A percentile compares a stretch with the other conserved stretches of the same genome.
Conservation (phyloP, 768 basidiomycete genomes). For the Leccinum imitatum region DNA sequence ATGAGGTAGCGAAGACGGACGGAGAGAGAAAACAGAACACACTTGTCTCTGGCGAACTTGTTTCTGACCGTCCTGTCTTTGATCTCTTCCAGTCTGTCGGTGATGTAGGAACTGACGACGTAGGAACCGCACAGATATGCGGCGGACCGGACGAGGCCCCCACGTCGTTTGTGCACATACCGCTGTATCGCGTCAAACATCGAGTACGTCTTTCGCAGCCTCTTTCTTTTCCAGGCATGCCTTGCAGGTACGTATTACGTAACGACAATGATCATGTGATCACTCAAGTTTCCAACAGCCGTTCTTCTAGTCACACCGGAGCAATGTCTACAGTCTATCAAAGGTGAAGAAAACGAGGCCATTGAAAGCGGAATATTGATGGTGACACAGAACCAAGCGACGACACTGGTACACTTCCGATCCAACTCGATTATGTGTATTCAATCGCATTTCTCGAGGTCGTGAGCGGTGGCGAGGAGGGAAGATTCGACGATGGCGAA, state of each 20-base stretch:
- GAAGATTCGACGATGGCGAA: background rate
- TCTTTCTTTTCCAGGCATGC: background rate
- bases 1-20: background rate
- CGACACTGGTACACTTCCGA: background rate
- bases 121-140: slow-evolving; percentile 63
- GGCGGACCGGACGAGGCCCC: slow-evolving; percentile 47
- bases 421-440: background rate
- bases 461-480: background rate
- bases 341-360: too few relatives aligned
- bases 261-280: background rate
- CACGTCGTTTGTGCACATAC: slow-evolving; percentile 51
- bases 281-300: too few relatives aligned
- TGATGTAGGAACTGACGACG: slow-evolving; percentile 57
- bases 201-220: background rate
- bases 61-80: slow-evolving; percentile 62
- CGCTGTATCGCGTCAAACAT: slow-evolving; percentile 47
- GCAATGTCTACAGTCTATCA: too few relatives aligned
- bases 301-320: too few relatives aligned
- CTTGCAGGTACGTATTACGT: slow-evolving; percentile 4
- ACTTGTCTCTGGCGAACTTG: slow-evolving; percentile 61
- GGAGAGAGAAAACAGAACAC: slow-evolving; percentile 4
- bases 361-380: too few relatives aligned
- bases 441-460: background rate
- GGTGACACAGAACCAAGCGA: too few relatives aligned
- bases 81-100: slow-evolving; percentile 61